Evolutionary conservation across 805 yeast genomes (phyloP).

Genomic region (Candida tallmaniae): DNA sequence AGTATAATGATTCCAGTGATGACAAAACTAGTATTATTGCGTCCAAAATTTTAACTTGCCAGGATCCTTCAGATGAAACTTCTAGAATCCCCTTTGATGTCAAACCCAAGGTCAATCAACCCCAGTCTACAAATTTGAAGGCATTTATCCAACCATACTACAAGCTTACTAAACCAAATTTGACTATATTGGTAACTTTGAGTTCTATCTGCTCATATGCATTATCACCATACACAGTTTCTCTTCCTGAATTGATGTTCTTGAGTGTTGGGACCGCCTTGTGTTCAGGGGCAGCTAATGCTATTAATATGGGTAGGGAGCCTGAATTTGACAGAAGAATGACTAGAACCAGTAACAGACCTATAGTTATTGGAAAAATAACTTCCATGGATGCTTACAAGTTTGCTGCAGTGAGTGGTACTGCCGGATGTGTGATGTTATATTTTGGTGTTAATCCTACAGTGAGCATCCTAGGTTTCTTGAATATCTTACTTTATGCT

Average conservation of each 20-base stretch:
- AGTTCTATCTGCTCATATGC: constrained; percentile 95
- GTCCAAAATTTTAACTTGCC: constrained; percentile 42
- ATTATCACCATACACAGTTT: constrained; percentile 76
- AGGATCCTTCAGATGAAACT: constrained; percentile 18
- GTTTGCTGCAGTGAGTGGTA: constrained; percentile 75
- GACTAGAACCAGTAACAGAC: constrained; percentile 85
- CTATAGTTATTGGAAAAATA: constrained; percentile 80
- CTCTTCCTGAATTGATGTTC: constrained; percentile 63
- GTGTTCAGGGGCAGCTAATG: constrained; percentile 92
- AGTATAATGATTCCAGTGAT: constrained; percentile 2
- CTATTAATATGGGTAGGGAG: constrained; percentile 95
- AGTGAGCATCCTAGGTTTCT: constrained; percentile 75
- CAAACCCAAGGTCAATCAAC: constrained; percentile 23
- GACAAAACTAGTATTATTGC: constrained; percentile 34
- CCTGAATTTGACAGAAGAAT: constrained; percentile 83
- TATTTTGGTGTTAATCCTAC: constrained; percentile 80
- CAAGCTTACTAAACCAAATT: constrained; percentile 84
- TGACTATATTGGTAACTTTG: constrained; percentile 81
- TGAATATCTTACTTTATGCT: constrained; percentile 78
- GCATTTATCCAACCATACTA: constrained; percentile 57
- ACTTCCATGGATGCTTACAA: constrained; percentile 71
- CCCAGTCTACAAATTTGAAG: constrained; percentile 18
- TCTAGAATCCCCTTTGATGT: constrained; percentile 53
- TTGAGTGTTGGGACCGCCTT: constrained; percentile 82
- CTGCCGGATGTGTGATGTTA: constrained; percentile 63